Evolutionary conservation across 2,329 filamentous ascomycete species (phyloP).

Genomic region (Periconia macrospinosa): DNA sequence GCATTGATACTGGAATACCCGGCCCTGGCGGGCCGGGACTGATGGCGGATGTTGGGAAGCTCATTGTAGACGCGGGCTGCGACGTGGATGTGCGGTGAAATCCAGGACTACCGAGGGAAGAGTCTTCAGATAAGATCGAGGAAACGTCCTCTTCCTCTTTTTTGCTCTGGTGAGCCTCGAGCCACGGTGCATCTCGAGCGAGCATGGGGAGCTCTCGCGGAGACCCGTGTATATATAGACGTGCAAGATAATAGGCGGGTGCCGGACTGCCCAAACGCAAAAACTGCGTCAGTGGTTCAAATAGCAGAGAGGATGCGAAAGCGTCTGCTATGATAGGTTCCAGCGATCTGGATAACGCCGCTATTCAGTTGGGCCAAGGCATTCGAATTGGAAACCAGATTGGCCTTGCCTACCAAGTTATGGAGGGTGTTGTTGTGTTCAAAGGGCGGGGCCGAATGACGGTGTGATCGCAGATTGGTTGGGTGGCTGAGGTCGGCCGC

Average conservation of each 20-base stretch:
- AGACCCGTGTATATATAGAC: neutral
- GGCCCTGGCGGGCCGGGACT: no score
- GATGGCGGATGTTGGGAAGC: neutral
- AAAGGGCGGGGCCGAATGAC: slow-evolving; percentile 2
- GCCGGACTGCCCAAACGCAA: neutral
- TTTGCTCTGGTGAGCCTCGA: neutral
- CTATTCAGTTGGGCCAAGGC: neutral
- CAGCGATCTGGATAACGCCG: neutral
- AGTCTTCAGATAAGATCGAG: neutral
- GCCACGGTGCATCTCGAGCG: neutral
- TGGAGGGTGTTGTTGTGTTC: neutral
- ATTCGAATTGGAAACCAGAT: neutral
- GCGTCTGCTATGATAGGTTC: neutral
- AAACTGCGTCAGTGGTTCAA: neutral
- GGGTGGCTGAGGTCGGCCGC: neutral
- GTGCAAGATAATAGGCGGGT: neutral
- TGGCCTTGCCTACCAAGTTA: neutral
- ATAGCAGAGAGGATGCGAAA: neutral
- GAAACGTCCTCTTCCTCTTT: neutral
- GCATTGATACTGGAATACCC: neutral
- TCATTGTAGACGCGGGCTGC: neutral
- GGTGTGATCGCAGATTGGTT: slow-evolving; percentile 2
- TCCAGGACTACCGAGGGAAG: neutral
- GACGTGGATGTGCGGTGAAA: neutral
- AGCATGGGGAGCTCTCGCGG: neutral